Evolutionary conservation across 225 moss, liverwort and hornwort genomes (phyloP), one percentile per base, ranked within the genome.

Genomic region (Anthoceros angustus): DNA sequence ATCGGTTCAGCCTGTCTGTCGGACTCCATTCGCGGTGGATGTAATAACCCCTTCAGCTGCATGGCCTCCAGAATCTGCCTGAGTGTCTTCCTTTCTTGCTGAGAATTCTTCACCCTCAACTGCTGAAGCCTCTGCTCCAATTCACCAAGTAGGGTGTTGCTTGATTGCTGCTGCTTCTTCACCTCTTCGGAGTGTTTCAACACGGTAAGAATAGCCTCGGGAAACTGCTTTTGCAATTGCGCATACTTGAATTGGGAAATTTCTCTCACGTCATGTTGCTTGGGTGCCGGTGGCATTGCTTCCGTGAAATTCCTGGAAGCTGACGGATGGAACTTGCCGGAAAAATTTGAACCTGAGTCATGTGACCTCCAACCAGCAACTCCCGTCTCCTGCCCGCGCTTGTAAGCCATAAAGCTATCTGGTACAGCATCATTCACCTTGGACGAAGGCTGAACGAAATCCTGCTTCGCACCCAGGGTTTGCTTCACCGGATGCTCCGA

Each of bases 181-280:
- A 55, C 55, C 55, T 55, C 55, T 23, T 55, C 55, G 14, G 55
- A 55, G n/a, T 55, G 55, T 12, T 55, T 55, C 55, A 55, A 55
- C 8, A 55, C 55, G 7, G 55, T 55, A 5, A 55, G 55, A 20
- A 55, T 55, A 23, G 55, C 55, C 14, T 55, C 55, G 8, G 55
- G 55, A 20, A 55, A 55, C 55, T 55, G 55, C n/a, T 55, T 55
- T 5, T 55, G 55, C 16, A 55, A 12, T 23, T 55, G 10, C n/a
- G 55, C 55, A 20, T 55, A 55, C 55, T 55, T 55, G 55, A 23
- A 18, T 12, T 55, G 10, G n/a, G 55, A 55, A 32, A 32, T 32
- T 32, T 32, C 32, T 4, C 32, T 32, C 55, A 55, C 55, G n/a
- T 55, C 55, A 18, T 15, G 55, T 23, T 20, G 12, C 55, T 55